phyloP scores from a whole-genome alignment of 345 rosid genomes.

The Trapa bicornis region DNA sequence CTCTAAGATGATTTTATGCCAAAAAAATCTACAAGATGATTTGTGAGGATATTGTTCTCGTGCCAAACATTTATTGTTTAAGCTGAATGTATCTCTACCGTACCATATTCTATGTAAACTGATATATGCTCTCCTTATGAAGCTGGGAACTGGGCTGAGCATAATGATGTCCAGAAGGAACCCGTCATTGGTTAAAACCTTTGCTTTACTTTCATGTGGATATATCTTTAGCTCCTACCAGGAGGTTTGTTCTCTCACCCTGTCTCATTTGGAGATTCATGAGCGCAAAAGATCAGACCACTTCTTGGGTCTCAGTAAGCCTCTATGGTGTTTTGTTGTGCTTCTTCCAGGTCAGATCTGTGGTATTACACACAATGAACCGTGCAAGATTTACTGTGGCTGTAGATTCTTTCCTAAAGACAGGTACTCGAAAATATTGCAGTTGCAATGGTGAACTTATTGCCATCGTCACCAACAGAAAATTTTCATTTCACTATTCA shows the following conservation, averaged over 20 bases:
- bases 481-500: background rate
- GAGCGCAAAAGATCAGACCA: background rate
- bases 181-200: conserved; percentile 76
- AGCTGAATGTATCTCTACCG: background rate
- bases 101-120: conserved; percentile 5
- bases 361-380: conserved; percentile 81
- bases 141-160: conserved; percentile 98
- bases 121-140: conserved; percentile 14
- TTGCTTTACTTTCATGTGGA: conserved; percentile 86
- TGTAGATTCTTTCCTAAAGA: conserved; percentile 85
- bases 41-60: background rate
- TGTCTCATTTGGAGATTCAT: background rate
- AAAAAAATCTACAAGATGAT: background rate
- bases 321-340: background rate
- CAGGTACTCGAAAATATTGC: conserved; percentile 36
- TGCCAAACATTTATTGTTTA: background rate
- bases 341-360: conserved; percentile 68
- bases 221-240: conserved; percentile 86
- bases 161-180: conserved; percentile 74
- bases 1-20: no score
- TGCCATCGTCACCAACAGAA: conserved; percentile 4
- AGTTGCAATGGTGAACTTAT: conserved; percentile 1
- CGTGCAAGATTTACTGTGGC: conserved; percentile 90
- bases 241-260: conserved; percentile 45
- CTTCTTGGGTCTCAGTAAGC: background rate